Conservation (phyloP, 1,284 basidiomycete genomes). For the Schizophyllum amplum region DNA sequence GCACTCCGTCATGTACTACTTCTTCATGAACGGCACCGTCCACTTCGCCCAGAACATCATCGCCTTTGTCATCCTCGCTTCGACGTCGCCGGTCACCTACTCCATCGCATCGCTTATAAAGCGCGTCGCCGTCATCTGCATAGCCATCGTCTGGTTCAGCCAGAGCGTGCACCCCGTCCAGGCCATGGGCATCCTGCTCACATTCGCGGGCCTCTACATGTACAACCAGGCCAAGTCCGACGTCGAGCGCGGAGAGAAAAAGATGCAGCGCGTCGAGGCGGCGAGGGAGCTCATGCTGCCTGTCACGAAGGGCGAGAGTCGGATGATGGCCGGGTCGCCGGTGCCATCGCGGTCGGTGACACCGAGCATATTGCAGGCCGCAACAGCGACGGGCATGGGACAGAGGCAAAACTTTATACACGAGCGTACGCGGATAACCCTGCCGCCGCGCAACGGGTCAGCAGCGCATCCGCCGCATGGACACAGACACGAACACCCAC, state of each 20-base stretch:
- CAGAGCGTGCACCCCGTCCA: conserved; percentile 84
- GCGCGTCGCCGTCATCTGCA: conserved; percentile 95
- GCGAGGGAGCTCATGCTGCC: conserved; percentile 67
- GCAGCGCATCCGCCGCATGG: conserved; percentile 6
- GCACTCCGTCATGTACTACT: conserved; percentile 64
- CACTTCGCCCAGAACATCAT: conserved; percentile 98
- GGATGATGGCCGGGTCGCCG: background rate
- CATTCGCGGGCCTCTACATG: conserved; percentile 89
- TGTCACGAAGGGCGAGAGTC: conserved; percentile 45
- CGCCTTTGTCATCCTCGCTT: conserved; percentile 92
- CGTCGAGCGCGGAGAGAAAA: conserved; percentile 89
- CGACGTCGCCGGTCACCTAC: conserved; percentile 97
- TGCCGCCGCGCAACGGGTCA: background rate
- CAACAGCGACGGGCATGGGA: background rate
- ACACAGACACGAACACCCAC: conserved; percentile 10
- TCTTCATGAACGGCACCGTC: conserved; percentile 89
- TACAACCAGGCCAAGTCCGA: conserved; percentile 91
- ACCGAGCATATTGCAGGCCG: background rate
- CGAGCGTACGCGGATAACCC: background rate
- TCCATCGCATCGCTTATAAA: conserved; percentile 97
- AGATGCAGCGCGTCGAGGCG: conserved; percentile 74
- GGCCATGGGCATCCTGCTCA: conserved; percentile 81
- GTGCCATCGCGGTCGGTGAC: background rate
- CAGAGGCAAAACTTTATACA: background rate
- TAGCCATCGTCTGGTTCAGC: conserved; percentile 96